Percentiles rank a stretch among this genome's conserved stretches.
phyloP scores from a whole-genome alignment of 768 basidiomycete species.

The Naematelia encephala region DNA sequence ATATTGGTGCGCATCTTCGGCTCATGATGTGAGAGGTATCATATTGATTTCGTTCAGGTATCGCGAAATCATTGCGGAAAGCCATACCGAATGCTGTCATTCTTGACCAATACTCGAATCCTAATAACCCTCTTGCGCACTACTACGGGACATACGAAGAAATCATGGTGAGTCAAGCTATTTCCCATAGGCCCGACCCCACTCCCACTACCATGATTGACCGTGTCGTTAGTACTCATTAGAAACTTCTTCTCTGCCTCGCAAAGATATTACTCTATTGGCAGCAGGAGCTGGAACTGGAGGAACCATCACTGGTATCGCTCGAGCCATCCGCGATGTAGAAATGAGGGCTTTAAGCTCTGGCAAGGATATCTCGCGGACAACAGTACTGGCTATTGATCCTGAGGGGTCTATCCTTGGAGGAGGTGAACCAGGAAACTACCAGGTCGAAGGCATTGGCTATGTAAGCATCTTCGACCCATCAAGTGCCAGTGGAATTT shows the following conservation, averaged over 20 bases:
- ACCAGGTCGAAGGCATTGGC: conserved; percentile 93
- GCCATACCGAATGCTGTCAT: conserved; percentile 83
- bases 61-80: conserved; percentile 71
- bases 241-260: conserved; percentile 58
- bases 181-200: not conserved
- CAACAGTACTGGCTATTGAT: conserved; percentile 74
- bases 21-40: not conserved
- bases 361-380: not conserved
- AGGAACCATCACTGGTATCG: conserved; percentile 80
- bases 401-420: conserved; percentile 90
- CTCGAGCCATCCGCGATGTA: conserved; percentile 30
- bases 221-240: conserved; percentile 50
- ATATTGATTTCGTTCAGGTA: conserved; percentile 57
- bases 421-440: conserved; percentile 57
- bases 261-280: conserved; percentile 60
- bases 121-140: conserved; percentile 84
- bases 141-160: conserved; percentile 87
- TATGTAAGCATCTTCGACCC: conserved; percentile 33
- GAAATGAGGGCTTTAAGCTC: conserved; percentile 37
- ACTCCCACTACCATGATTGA: not conserved
- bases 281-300: conserved; percentile 90
- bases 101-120: conserved; percentile 72
- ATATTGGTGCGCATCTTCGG: conserved; percentile 71
- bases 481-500: not conserved
- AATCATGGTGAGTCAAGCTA: conserved; percentile 59